Percentiles rank a stretch among this genome's conserved stretches.
phyloP scores from a whole-genome alignment of 2,329 filamentous ascomycete species.

The Cylindrodendrum hubeiense region DNA sequence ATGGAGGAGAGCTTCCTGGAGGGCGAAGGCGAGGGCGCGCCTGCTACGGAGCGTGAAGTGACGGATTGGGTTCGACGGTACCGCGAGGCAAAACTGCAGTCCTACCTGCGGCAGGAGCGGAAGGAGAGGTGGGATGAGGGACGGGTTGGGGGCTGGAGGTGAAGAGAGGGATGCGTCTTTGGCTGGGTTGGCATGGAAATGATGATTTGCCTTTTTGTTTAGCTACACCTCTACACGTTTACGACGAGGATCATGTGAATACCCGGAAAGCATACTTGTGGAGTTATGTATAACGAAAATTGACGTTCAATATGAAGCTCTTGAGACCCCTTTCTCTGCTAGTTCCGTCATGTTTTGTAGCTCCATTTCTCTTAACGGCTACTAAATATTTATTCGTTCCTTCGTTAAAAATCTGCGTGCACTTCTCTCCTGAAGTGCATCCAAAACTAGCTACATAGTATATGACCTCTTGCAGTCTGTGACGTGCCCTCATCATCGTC shows the following conservation, averaged over 20 bases:
- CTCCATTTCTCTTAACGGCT: neutral
- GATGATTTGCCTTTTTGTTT: neutral
- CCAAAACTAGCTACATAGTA: neutral
- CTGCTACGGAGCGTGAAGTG: conserved; percentile 83
- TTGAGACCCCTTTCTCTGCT: neutral
- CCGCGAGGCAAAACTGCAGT: conserved; percentile 81
- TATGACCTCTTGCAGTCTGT: neutral
- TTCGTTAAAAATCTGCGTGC: neutral
- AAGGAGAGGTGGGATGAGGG: conserved; percentile 97
- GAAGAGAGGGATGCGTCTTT: conserved; percentile 44
- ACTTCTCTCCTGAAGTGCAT: neutral
- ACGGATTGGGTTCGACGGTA: conserved; percentile 87
- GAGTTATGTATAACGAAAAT: conserved; percentile 12
- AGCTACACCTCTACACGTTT: neutral
- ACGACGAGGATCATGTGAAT: conserved; percentile 7
- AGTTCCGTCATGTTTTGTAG: neutral
- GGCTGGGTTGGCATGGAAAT: neutral
- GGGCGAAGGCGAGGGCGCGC: conserved; percentile 51
- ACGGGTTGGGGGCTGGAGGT: conserved; percentile 93
- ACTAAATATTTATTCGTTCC: conserved; percentile 4
- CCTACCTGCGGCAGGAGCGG: conserved; percentile 85
- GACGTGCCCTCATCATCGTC: neutral
- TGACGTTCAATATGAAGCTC: conserved; percentile 5
- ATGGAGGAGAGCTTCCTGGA: conserved; percentile 96
- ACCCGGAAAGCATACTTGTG: conserved; percentile 6